Percentiles rank a stretch among this genome's conserved stretches.
phyloP scores from a whole-genome alignment of 768 basidiomycete genomes.

The Ramaria sp. region DNA sequence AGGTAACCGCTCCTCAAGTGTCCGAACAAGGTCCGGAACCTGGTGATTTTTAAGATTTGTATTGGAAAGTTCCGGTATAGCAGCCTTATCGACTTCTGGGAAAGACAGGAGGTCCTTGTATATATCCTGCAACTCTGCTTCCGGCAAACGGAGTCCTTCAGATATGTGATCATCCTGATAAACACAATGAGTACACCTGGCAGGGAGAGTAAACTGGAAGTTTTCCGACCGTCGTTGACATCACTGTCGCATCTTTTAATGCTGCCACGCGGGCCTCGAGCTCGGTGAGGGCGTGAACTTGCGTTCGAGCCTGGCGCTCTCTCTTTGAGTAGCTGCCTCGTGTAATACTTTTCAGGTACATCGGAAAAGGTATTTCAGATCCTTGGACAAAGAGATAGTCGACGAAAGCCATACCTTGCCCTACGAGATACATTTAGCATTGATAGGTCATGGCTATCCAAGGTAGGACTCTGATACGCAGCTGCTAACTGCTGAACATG shows the following conservation, averaged over 20 bases:
- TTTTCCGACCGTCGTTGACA: not conserved
- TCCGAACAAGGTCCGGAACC: not conserved
- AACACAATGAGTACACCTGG: not conserved
- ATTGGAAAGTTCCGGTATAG: not conserved
- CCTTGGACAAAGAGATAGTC: not conserved
- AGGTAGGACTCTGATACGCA: not conserved
- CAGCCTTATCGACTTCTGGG: not conserved
- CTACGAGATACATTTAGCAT: not conserved
- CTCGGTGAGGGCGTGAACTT: slow-evolving; percentile 1
- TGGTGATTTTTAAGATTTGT: not conserved
- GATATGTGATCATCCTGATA: not conserved
- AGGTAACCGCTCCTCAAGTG: not conserved
- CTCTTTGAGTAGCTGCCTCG: not conserved
- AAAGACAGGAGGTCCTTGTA: slow-evolving; percentile 4
- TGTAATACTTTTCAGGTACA: not conserved
- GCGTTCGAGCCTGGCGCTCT: not conserved
- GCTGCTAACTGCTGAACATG: not conserved
- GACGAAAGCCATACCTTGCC: not conserved
- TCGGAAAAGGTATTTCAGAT: not conserved
- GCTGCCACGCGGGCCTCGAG: slow-evolving; percentile 4
- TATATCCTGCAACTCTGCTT: slow-evolving; percentile 1
- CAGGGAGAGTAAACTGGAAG: not conserved
- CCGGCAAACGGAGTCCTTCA: not conserved
- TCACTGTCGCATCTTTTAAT: not conserved
- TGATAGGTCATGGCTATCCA: not conserved